These are phyloP conservation scores for Trypanosomatidae sp. DNA, from an alignment of 208 protist genomes.

Conservation along the genomic window DNA sequence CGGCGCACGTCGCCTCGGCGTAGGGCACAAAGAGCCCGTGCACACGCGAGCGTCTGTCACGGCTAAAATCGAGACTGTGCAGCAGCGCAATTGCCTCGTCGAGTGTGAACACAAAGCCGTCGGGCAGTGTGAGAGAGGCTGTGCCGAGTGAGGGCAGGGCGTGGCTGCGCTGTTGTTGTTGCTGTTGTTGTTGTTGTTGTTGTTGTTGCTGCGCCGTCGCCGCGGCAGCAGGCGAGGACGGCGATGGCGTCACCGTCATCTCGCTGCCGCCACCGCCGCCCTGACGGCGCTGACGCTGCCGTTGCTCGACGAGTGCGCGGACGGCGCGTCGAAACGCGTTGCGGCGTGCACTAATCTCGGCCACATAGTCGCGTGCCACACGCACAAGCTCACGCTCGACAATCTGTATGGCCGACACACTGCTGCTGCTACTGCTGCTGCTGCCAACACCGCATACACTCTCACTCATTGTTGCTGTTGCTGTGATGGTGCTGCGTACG, in stretches of 20 bases:
- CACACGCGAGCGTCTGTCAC: slow-evolving; percentile 10
- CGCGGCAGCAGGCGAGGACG: background rate
- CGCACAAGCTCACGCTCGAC: slow-evolving; percentile 22
- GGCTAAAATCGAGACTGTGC: slow-evolving; percentile 13
- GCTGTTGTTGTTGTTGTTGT: background rate
- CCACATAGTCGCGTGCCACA: slow-evolving; percentile 8
- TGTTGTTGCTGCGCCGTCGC: background rate
- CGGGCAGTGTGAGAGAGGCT: slow-evolving; percentile 3
- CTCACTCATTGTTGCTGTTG: no score
- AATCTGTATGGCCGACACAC: slow-evolving; percentile 5
- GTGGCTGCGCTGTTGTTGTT: background rate
- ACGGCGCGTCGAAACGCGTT: slow-evolving; percentile 10
- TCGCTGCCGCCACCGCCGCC: background rate
- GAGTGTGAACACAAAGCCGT: slow-evolving; percentile 10
- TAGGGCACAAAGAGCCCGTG: slow-evolving; percentile 43
- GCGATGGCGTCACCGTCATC: background rate
- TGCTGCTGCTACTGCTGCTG: no score
- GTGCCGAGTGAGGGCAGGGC: no score
- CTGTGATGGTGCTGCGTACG: background rate
- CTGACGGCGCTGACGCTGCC: no score
- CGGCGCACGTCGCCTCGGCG: slow-evolving; percentile 21
- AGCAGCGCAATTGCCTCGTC: slow-evolving; percentile 13
- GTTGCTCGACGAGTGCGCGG: no score
- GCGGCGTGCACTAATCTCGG: slow-evolving; percentile 8
- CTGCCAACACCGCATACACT: no score